phyloP scores from a whole-genome alignment of 371 early-diverging fungal species.

The Mortierella sp. region DNA sequence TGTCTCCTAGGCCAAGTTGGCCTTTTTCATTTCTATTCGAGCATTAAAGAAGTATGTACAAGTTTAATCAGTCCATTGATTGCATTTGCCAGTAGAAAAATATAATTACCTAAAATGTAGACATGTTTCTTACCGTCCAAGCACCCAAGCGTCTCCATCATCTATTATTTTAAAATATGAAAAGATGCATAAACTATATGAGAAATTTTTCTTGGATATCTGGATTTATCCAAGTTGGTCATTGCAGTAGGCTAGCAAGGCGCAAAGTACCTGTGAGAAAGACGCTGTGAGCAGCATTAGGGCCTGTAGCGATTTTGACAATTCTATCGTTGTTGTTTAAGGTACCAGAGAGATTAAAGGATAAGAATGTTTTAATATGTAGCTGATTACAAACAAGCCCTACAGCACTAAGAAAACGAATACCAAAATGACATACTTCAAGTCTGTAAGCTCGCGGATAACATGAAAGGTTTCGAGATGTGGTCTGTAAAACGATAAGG shows the following conservation, averaged over 20 bases:
- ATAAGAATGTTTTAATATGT: not conserved
- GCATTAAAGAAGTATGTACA: not conserved
- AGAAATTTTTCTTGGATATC: not conserved
- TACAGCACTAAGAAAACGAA: not conserved
- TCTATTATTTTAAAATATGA: conserved; percentile 20
- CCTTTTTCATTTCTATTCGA: conserved; percentile 59
- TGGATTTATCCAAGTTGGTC: not conserved
- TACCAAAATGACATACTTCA: conserved; percentile 44
- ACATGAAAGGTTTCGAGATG: conserved; percentile 58
- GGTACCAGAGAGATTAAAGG: too few relatives aligned
- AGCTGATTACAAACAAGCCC: not conserved
- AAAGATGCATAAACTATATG: not conserved
- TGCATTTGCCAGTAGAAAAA: not conserved
- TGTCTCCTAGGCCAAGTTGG: conserved; percentile 62
- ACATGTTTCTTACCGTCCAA: conserved; percentile 57
- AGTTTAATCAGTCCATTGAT: not conserved
- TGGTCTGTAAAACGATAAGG: conserved; percentile 27
- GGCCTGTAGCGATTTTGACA: conserved; percentile 56
- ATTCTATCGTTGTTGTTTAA: conserved; percentile 43
- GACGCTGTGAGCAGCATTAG: conserved; percentile 59
- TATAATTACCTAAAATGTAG: too few relatives aligned
- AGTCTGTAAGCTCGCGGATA: conserved; percentile 59
- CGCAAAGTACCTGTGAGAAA: conserved; percentile 47
- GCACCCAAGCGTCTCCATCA: conserved; percentile 59
- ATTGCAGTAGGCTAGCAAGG: not conserved